Evolutionary conservation across 352 stramenopile species (phyloP).

Genomic region (Plasmopara muralis): DNA sequence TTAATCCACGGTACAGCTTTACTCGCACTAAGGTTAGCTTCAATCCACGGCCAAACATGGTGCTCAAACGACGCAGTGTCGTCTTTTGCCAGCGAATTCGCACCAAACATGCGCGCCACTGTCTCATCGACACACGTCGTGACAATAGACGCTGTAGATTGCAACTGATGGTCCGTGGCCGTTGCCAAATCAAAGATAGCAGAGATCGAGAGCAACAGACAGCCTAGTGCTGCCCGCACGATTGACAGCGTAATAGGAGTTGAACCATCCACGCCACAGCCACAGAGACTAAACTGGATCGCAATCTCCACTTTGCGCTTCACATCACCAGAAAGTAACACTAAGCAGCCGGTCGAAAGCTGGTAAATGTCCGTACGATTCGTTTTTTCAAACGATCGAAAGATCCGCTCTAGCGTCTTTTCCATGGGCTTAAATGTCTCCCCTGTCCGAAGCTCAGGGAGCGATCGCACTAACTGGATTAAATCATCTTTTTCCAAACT

Average conservation of each 20-base stretch:
- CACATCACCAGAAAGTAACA: slow-evolving; percentile 43
- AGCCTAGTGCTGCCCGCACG: slow-evolving; percentile 35
- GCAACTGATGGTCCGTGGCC: slow-evolving; percentile 39
- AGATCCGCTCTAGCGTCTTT: slow-evolving; percentile 59
- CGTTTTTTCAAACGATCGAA: slow-evolving; percentile 49
- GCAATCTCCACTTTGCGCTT: slow-evolving; percentile 55
- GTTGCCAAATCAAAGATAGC: slow-evolving; percentile 61
- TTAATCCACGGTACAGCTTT: slow-evolving; percentile 65
- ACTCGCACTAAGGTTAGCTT: slow-evolving; percentile 28
- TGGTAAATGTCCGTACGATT: slow-evolving; percentile 57
- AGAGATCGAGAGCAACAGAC: slow-evolving; percentile 47
- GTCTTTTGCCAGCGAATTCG: slow-evolving; percentile 35
- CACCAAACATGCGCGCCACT: slow-evolving; percentile 39
- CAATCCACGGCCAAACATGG: slow-evolving; percentile 59
- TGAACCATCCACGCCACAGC: slow-evolving; percentile 26
- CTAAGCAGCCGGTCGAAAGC: slow-evolving; percentile 46
- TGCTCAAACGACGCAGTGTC: slow-evolving; percentile 28
- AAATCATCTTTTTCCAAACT: slow-evolving; percentile 48
- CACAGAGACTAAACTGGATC: slow-evolving; percentile 44
- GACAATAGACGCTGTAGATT: slow-evolving; percentile 51
- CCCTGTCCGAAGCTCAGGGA: slow-evolving; percentile 45
- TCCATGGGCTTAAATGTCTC: slow-evolving; percentile 63
- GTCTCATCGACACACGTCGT: slow-evolving; percentile 50
- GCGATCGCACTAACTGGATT: slow-evolving; percentile 44
- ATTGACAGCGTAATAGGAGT: slow-evolving; percentile 35